phyloP scores from a whole-genome alignment of 192 early-diverging fungal species.

The Backusella psychrophila region DNA sequence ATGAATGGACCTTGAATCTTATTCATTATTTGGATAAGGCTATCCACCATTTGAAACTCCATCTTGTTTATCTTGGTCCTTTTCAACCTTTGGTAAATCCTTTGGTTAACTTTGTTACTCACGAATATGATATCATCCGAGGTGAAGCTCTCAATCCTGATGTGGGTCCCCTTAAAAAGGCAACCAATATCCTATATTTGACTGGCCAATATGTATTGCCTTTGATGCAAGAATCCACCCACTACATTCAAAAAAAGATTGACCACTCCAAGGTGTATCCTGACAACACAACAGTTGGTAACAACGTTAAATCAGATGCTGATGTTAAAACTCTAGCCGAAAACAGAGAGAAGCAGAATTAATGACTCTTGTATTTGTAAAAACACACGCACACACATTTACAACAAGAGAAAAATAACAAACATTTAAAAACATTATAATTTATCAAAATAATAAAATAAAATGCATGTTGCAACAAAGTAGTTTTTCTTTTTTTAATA shows the following conservation, averaged over 20 bases:
- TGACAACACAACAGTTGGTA: background rate
- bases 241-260: slow-evolving; percentile 38
- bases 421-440: too few relatives aligned
- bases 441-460: too few relatives aligned
- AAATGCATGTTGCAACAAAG: too few relatives aligned
- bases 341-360: background rate
- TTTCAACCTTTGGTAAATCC: slow-evolving; percentile 44
- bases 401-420: too few relatives aligned
- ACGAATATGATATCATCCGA: slow-evolving; percentile 45
- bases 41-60: slow-evolving; percentile 39
- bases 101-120: slow-evolving; percentile 42
- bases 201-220: slow-evolving; percentile 50
- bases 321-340: background rate
- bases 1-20: slow-evolving; percentile 21
- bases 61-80: slow-evolving; percentile 35
- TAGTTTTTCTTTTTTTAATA: too few relatives aligned
- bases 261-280: background rate
- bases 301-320: too few relatives aligned
- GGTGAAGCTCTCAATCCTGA: slow-evolving; percentile 41
- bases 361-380: too few relatives aligned
- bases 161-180: slow-evolving; percentile 47
- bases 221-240: slow-evolving; percentile 38
- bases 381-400: too few relatives aligned
- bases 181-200: slow-evolving; percentile 45
- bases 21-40: slow-evolving; percentile 34